A percentile compares a stretch with the other conserved stretches of the same genome.
These are phyloP conservation scores for Voacanga thouarsii DNA, from an alignment of 257 asterid species.

Conservation along the genomic window DNA sequence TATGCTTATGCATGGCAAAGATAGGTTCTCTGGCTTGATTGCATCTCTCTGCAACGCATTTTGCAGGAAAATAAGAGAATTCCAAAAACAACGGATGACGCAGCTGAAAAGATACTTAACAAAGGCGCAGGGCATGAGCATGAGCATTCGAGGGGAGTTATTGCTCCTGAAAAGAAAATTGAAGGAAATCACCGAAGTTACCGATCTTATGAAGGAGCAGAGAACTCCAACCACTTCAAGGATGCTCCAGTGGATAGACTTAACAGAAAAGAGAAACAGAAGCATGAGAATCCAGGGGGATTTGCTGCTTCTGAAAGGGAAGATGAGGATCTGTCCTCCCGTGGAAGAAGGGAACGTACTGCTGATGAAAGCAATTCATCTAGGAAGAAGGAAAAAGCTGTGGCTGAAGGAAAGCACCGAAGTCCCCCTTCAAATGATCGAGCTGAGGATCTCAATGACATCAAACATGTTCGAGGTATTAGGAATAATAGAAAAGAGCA, in stretches of 20 bases:
- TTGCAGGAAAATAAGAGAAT: conserved; percentile 34
- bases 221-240: conserved; percentile 19
- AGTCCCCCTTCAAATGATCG: not conserved
- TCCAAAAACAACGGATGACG: conserved; percentile 12
- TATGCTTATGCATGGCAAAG: not conserved
- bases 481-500: conserved; percentile 5
- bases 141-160: conserved; percentile 12
- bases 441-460: not conserved
- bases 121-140: conserved; percentile 2
- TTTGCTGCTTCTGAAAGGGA: not conserved
- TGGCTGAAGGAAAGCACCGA: not conserved
- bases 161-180: conserved; percentile 16
- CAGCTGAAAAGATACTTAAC: conserved; percentile 23
- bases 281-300: not conserved
- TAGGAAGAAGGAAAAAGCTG: not conserved
- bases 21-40: not conserved
- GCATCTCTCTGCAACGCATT: conserved; percentile 1
- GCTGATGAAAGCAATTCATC: not conserved
- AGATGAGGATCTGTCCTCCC: not conserved
- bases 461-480: conserved; percentile 29
- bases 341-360: not conserved
- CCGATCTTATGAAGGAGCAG: not conserved
- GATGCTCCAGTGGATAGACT: conserved; percentile 15
- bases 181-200: not conserved
- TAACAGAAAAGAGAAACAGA: not conserved